Evolutionary conservation across 805 yeast genomes (phyloP).

Genomic region (Blastobotrys terrestris): DNA sequence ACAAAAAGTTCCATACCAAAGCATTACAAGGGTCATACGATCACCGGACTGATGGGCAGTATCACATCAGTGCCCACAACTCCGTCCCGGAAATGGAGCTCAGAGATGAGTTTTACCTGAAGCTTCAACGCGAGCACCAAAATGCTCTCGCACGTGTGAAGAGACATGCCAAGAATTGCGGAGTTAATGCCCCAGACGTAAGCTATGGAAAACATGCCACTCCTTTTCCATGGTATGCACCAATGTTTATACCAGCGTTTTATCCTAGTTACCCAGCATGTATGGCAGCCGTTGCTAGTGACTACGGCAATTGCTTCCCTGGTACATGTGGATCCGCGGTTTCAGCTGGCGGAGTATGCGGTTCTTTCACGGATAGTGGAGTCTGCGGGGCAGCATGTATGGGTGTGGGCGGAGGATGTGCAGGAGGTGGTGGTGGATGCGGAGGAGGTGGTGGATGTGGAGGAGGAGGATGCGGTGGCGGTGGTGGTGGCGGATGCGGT

Average conservation of each 20-base stretch:
- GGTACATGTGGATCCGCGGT: neutral
- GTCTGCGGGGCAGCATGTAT: too few species aligned
- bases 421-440: too few species aligned
- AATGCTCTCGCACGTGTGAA: too few species aligned
- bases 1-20: neutral
- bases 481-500: too few species aligned
- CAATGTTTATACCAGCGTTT: neutral
- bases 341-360: neutral
- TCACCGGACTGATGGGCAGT: neutral
- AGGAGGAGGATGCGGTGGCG: too few species aligned
- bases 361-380: too few species aligned
- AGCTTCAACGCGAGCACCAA: neutral
- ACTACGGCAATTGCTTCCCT: neutral
- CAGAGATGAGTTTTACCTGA: neutral
- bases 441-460: too few species aligned
- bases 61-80: constrained; percentile 15
- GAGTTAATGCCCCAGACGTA: neutral
- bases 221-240: neutral
- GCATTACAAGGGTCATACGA: neutral
- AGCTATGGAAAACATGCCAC: neutral
- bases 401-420: too few species aligned
- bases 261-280: neutral
- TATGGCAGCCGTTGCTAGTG: neutral
- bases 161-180: neutral
- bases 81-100: constrained; percentile 4